These are phyloP conservation scores for Elsinoe fawcettii DNA, from an alignment of 2,329 filamentous ascomycete genomes.

Conservation along the genomic window DNA sequence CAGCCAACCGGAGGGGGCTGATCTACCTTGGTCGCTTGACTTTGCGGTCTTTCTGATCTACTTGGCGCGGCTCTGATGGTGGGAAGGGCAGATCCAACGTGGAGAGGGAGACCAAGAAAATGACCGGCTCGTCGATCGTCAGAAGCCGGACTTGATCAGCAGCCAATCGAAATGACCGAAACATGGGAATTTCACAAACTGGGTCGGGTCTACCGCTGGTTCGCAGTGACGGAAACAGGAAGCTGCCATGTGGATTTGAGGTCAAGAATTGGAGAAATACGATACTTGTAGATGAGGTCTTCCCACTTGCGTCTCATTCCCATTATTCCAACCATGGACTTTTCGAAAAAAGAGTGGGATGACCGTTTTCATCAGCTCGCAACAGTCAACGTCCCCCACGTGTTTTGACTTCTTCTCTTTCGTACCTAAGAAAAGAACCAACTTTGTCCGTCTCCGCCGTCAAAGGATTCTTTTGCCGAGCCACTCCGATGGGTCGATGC, in stretches of 20 bases:
- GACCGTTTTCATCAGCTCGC: background rate
- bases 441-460: background rate
- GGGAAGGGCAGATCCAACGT: background rate
- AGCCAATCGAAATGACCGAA: slow-evolving; percentile 4
- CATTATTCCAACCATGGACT: background rate
- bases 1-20: background rate
- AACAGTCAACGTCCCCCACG: background rate
- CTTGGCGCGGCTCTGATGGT: slow-evolving; percentile 1
- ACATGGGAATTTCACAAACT: background rate
- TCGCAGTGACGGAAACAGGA: background rate
- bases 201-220: slow-evolving; percentile 4
- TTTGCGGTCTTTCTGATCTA: background rate
- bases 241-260: slow-evolving; percentile 1
- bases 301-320: background rate
- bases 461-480: background rate
- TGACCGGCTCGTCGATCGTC: background rate
- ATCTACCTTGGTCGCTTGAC: slow-evolving; percentile 3
- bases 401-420: background rate
- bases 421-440: background rate
- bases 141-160: background rate
- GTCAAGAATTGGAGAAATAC: background rate
- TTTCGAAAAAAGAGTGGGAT: background rate
- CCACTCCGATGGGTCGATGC: background rate
- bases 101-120: background rate
- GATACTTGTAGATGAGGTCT: background rate